These are phyloP conservation scores for Papilionanthe hybrid DNA, from an alignment of 116 monocot species.

Conservation along the genomic window DNA sequence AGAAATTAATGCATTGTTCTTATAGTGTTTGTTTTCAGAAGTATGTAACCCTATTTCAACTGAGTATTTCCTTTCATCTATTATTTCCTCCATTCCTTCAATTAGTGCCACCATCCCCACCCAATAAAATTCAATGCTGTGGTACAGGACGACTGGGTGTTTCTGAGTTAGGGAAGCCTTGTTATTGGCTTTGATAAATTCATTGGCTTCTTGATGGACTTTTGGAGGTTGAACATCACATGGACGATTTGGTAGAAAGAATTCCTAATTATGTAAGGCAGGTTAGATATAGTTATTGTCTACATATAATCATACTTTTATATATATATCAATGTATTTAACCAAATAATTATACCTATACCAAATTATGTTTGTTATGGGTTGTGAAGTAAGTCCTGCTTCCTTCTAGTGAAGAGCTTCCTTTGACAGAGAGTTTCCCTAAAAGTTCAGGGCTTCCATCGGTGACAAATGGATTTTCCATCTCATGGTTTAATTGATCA, in stretches of 20 bases:
- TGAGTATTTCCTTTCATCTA: neutral
- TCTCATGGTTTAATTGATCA: neutral
- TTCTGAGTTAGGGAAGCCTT: neutral
- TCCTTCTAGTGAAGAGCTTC: slow-evolving; percentile 84
- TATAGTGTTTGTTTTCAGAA: neutral
- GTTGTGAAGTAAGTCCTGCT: slow-evolving; percentile 95
- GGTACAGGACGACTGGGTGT: neutral
- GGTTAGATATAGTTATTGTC: neutral
- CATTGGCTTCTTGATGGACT: neutral
- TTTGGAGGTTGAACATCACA: neutral
- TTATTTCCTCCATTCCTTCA: neutral
- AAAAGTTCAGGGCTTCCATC: slow-evolving; percentile 55
- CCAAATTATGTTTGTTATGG: too few relatives aligned
- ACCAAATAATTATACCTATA: too few relatives aligned
- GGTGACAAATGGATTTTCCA: slow-evolving; percentile 32
- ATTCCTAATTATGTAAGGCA: neutral
- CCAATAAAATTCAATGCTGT: neutral
- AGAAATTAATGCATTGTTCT: neutral
- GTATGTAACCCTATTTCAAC: neutral
- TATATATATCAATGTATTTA: too few relatives aligned
- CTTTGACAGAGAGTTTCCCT: slow-evolving; percentile 77
- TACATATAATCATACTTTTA: too few relatives aligned
- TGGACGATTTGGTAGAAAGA: neutral
- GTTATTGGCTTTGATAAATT: neutral
- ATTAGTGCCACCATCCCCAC: neutral